Percentiles rank a stretch among this genome's conserved stretches.
Evolutionary conservation across 179 eudicot species (phyloP).

Genomic region (Spinacia oleracea): DNA sequence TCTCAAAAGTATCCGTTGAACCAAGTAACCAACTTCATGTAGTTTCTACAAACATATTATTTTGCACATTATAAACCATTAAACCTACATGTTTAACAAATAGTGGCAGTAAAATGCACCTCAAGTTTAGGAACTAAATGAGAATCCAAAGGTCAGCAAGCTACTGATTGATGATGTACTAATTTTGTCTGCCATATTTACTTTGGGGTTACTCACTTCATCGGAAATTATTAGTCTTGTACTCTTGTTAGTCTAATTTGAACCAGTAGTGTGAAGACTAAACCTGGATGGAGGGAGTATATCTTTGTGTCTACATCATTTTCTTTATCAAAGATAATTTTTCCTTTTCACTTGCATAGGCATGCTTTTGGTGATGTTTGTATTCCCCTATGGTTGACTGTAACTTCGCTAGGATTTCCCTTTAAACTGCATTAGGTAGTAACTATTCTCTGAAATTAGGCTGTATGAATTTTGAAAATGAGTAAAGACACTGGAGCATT

Average conservation of each 20-base stretch:
- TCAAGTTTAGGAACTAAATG: no score
- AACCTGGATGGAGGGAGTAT: background rate
- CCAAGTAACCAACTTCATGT: no score
- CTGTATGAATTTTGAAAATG: slow-evolving; percentile 57
- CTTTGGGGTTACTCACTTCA: background rate
- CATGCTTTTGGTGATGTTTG: background rate
- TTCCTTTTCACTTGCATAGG: background rate
- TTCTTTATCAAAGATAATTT: background rate
- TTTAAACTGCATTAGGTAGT: slow-evolving; percentile 27
- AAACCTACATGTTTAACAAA: no score
- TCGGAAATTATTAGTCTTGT: background rate
- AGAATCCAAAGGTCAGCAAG: no score
- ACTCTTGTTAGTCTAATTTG: no score
- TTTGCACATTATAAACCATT: no score
- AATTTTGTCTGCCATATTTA: background rate
- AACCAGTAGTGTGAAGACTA: background rate
- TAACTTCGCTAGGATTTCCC: slow-evolving; percentile 23
- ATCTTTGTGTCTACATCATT: background rate
- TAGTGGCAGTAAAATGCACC: no score
- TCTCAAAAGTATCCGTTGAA: no score
- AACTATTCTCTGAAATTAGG: slow-evolving; percentile 45
- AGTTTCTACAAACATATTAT: no score
- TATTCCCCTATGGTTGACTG: background rate
- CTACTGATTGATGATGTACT: background rate
- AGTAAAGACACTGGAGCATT: slow-evolving; percentile 77